Conservation (phyloP, 1,139 yeast genomes). For the Candida tropicalis region DNA sequence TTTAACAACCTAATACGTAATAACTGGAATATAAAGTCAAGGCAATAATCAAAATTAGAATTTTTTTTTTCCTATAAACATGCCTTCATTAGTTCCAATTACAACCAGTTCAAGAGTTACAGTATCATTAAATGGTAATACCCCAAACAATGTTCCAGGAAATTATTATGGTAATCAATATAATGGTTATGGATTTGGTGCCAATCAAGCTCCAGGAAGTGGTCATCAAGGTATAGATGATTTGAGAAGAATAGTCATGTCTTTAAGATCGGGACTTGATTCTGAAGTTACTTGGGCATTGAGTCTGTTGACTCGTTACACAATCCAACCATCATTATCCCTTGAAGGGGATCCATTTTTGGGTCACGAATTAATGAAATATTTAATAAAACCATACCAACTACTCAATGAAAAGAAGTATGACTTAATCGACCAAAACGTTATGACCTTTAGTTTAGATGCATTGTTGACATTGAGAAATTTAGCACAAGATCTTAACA, state of each 20-base stretch:
- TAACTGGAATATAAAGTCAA: background rate
- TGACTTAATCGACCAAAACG: slow-evolving; percentile 21
- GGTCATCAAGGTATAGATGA: slow-evolving; percentile 60
- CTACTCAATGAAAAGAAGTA: slow-evolving; percentile 29
- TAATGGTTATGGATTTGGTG: slow-evolving; percentile 16
- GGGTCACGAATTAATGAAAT: slow-evolving; percentile 51
- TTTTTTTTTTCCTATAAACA: background rate
- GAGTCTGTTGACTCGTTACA: slow-evolving; percentile 57
- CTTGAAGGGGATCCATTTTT: slow-evolving; percentile 53
- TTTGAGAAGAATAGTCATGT: slow-evolving; percentile 61
- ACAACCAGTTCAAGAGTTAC: slow-evolving; percentile 22
- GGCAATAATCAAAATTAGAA: background rate
- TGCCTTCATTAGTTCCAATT: slow-evolving; percentile 19
- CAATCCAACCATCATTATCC: slow-evolving; percentile 53
- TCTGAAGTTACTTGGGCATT: slow-evolving; percentile 71
- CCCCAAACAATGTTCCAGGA: slow-evolving; percentile 7
- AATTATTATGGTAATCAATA: slow-evolving; percentile 5
- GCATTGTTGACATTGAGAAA: slow-evolving; percentile 76
- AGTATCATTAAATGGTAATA: slow-evolving; percentile 20
- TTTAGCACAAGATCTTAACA: slow-evolving; percentile 76
- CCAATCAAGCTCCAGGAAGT: slow-evolving; percentile 36
- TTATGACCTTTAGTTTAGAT: slow-evolving; percentile 52
- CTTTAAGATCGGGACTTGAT: slow-evolving; percentile 60
- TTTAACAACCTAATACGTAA: too few relatives aligned
- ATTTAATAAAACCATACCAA: slow-evolving; percentile 38